Percentiles rank a stretch among this genome's conserved stretches.
Evolutionary conservation across 2,329 filamentous ascomycete genomes (phyloP).

Genomic region (Arthrobotrys sphaeroides): DNA sequence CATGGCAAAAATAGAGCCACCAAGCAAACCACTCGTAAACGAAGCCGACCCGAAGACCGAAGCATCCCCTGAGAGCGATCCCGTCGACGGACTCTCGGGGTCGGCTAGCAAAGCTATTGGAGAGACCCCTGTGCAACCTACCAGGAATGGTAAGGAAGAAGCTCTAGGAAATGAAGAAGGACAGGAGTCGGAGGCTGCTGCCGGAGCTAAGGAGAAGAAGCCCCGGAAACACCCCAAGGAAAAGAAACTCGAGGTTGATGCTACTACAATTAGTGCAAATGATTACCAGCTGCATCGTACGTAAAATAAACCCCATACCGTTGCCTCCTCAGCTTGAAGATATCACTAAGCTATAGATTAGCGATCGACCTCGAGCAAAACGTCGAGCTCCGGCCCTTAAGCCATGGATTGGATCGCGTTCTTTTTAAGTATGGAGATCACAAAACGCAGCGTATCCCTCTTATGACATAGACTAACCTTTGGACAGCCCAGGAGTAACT

Average conservation of each 20-base stretch:
- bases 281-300: conserved; percentile 52
- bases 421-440: conserved; percentile 76
- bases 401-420: conserved; percentile 84
- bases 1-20: neutral
- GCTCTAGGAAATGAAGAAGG: neutral
- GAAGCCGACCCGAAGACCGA: neutral
- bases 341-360: conserved; percentile 14
- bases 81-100: neutral
- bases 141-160: neutral
- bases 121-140: neutral
- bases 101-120: neutral
- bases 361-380: conserved; percentile 62
- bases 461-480: conserved; percentile 26
- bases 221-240: conserved; percentile 21
- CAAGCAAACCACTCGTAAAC: neutral
- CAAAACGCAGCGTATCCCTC: neutral
- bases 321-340: neutral
- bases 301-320: neutral
- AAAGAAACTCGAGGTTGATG: conserved; percentile 38
- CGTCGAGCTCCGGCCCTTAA: conserved; percentile 70
- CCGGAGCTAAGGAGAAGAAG: conserved; percentile 1
- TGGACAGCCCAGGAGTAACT: conserved; percentile 77
- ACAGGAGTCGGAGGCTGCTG: neutral
- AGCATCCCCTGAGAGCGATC: neutral
- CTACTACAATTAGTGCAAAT: conserved; percentile 37